Evolutionary conservation across 768 basidiomycete genomes (phyloP).

Genomic region (Fomitopsis pulvina): DNA sequence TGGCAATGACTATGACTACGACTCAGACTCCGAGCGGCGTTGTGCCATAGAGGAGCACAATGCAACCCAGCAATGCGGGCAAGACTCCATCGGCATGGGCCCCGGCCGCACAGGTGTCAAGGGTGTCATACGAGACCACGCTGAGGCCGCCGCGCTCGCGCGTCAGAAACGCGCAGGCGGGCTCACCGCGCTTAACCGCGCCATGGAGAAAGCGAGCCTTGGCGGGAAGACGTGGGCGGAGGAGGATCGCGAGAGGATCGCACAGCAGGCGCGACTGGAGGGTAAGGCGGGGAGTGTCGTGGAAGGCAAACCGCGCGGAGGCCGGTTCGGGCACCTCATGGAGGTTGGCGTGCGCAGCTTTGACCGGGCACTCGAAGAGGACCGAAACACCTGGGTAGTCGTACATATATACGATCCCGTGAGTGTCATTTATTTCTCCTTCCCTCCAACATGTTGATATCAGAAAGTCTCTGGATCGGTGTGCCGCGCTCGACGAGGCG

Average conservation of each 20-base stretch:
- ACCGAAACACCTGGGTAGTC: slow-evolving; percentile 69
- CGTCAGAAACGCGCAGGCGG: slow-evolving; percentile 48
- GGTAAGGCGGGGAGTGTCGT: slow-evolving; percentile 20
- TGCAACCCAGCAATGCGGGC: slow-evolving; percentile 19
- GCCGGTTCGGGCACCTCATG: slow-evolving; percentile 69
- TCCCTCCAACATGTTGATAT: too few relatives aligned
- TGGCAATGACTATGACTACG: slow-evolving; percentile 36
- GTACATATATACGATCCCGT: slow-evolving; percentile 82
- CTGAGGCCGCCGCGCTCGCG: slow-evolving; percentile 55
- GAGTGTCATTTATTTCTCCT: slow-evolving; percentile 30
- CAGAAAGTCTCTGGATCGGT: slow-evolving; percentile 79
- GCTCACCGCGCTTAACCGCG: slow-evolving; percentile 41
- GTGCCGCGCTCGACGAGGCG: slow-evolving; percentile 61
- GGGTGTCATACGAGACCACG: slow-evolving; percentile 77
- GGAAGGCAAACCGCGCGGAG: slow-evolving; percentile 39
- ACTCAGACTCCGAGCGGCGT: slow-evolving; percentile 36
- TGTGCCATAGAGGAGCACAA: slow-evolving; percentile 16
- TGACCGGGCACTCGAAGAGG: slow-evolving; percentile 72
- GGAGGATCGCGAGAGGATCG: slow-evolving; percentile 52
- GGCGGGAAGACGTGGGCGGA: slow-evolving; percentile 72
- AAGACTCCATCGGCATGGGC: slow-evolving; percentile 76
- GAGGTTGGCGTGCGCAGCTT: slow-evolving; percentile 75
- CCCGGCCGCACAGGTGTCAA: slow-evolving; percentile 86
- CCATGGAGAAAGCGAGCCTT: slow-evolving; percentile 59
- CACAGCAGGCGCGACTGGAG: slow-evolving; percentile 40